Base-by-base conservation (phyloP, 768 basidiomycete genomes). In the Podaxis carcinomalis region DNA sequence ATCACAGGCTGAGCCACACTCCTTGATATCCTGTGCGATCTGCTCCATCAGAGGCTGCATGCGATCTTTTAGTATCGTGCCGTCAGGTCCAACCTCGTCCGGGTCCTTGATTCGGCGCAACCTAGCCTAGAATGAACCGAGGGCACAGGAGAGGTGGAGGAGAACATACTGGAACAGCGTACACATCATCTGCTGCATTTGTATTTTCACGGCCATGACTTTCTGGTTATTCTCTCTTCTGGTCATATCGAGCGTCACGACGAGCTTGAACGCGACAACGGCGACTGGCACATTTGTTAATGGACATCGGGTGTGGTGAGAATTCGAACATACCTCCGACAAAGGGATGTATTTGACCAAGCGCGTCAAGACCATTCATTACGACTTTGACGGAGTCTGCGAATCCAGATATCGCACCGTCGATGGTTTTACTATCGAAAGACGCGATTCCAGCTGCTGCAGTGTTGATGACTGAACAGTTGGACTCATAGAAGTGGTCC, bases 161-260 rank as follows among this genome's bases (percentile, higher is more conserved):
- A 44, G 50, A 11, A 68, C 80, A 7, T 56, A 80, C 81, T 81
- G 75, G 14, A 81, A 71, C 19, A 84, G 74, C 1, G 72, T 72
- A 13, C 67, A 58, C 76, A 84, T 80, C 73, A 80, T 75, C 44
- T 82, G 74, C 60, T 73, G 75, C 81, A 85, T 85, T 62, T 81
- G 77, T 7, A 78, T 59, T 51, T 79, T 79, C 5, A 85, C 70
- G 3, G 74, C 69, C 1, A 77, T 61, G 5, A 83, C 74, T 62
- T 81, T 82, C 58, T 74, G 77, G 57, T 84, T 79, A 56, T 85
- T 85, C 27, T 82, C 80, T 23, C 79, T 70, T 23, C 82, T 72
- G 2, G 78, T 79, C 57, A 78, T 57, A 56, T 83, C 82, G 37
- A 84, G 69, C 16, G 77, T 75, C 27, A 82, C 73, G 4, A 81